Evolutionary conservation across 768 basidiomycete genomes (phyloP), one percentile per base, ranked within the genome.

Genomic region (Suillus bovinus): DNA sequence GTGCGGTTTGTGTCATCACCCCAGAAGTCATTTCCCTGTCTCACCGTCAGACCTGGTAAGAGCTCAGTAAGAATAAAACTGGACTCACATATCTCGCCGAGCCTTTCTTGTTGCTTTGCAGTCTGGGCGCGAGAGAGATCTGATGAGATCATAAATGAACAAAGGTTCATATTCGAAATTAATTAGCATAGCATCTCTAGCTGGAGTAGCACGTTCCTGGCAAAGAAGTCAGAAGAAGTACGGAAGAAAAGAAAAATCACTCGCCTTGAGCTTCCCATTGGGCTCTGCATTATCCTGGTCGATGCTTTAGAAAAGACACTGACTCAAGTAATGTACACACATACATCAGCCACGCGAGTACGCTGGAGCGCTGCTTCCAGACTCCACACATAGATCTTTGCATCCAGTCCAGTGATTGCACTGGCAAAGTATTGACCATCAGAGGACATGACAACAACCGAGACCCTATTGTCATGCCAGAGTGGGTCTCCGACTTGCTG

Each of bases 361-460:
- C 7, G 17, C 16, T 50, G 9, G 8, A 59, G 47, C 11, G 17
- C 44, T n/a, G 20, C 44, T 74, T 86, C 85, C 9, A 80, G 84
- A 66, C 93, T 86, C 95, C 95, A 97, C 0, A 94, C 82, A 5
- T 90, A 86, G 1, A 96, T 75, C 42, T 82, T 78, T 63, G 85
- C 81, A 71, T 96, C 93, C 69, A 83, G 83, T 0, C 94, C 94
- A 14, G 2, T 0, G 24, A 16, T 14, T 11, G 86, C 93, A 67
- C 90, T 93, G 4, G 87, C 92, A 7, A 97, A 80, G 60, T 87
- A 85, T 68, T 82, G 87, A 11, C 90, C 93, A 76, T 96, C 93
- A 2, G 82, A 80, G 66, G 90, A 93, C 47, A 95, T 69, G 5
- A 93, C 91, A 4, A 97, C 79, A 6, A 84, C 80, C 38, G 90